Evolutionary conservation across 2,329 filamentous ascomycete genomes (phyloP).

Genomic region (Talaromyces sp.): DNA sequence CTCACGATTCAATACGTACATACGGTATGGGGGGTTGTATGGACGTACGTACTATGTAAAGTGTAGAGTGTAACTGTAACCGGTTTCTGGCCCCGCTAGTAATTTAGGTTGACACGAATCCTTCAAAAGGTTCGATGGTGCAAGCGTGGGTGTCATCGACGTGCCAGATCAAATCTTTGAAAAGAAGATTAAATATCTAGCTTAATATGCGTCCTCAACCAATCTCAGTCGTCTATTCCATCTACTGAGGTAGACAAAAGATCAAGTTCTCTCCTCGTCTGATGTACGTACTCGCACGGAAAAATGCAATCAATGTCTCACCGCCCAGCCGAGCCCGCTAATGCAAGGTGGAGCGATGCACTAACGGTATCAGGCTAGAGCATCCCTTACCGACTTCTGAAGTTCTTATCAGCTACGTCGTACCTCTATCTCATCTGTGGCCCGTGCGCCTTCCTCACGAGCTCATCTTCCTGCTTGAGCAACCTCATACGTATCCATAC

Average conservation of each 20-base stretch:
- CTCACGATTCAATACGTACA: background rate
- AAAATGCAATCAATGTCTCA: background rate
- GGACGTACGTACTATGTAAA: no score
- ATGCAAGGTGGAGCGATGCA: background rate
- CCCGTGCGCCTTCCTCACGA: background rate
- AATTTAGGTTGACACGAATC: constrained; percentile 10
- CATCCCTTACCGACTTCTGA: constrained; percentile 7
- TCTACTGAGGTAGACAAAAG: background rate
- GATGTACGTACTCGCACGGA: background rate
- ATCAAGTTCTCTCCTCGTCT: background rate
- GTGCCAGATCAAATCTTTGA: background rate
- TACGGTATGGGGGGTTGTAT: background rate
- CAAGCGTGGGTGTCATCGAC: background rate
- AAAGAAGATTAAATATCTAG: background rate
- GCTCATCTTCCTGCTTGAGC: constrained; percentile 2
- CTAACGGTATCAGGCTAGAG: background rate
- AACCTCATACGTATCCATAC: background rate
- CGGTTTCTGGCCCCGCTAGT: constrained; percentile 10
- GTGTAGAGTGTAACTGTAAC: background rate
- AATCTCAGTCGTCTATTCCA: no score
- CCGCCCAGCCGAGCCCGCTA: constrained; percentile 5
- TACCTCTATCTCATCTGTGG: background rate
- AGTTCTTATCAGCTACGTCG: background rate
- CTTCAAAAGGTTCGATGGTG: background rate
- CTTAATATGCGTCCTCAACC: background rate